Evolutionary conservation across 192 early-diverging fungal species (phyloP).

Genomic region (Podila epicladia): DNA sequence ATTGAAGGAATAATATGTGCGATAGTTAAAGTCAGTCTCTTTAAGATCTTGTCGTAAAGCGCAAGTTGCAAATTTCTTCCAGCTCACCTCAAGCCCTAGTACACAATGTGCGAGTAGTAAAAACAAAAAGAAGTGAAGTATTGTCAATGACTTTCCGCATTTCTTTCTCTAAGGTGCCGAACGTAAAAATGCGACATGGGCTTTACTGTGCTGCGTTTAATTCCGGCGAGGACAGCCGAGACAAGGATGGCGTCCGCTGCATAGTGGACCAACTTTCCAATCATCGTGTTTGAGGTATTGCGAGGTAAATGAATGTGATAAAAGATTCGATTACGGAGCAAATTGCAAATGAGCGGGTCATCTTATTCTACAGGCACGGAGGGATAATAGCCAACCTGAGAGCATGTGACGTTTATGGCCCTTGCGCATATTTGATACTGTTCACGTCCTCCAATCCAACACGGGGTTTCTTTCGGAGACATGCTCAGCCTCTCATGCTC

Average conservation of each 20-base stretch:
- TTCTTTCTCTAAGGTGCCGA: not conserved
- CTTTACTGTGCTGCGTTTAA: constrained; percentile 59
- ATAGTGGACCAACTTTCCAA: constrained; percentile 57
- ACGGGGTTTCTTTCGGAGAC: too few species aligned
- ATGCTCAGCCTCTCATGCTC: too few species aligned
- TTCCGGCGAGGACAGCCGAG: constrained; percentile 60
- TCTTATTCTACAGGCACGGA: too few species aligned
- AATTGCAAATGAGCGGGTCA: too few species aligned
- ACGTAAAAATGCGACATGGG: not conserved
- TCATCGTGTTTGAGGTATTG: constrained; percentile 20
- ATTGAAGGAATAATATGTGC: not conserved
- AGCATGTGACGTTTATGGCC: too few species aligned
- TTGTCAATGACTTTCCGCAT: not conserved
- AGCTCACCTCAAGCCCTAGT: not conserved
- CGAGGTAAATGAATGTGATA: not conserved
- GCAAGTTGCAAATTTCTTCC: too few species aligned
- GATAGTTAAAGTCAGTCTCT: too few species aligned
- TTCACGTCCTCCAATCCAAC: too few species aligned
- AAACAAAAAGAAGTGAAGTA: constrained; percentile 19
- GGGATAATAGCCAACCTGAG: too few species aligned
- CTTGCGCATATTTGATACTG: too few species aligned
- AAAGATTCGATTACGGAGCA: not conserved
- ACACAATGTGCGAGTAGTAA: too few species aligned
- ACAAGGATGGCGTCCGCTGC: constrained; percentile 63
- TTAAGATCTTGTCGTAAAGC: too few species aligned